Evolutionary conservation across 1,139 yeast genomes (phyloP).

Genomic region (Yamadazyma jaroonii): DNA sequence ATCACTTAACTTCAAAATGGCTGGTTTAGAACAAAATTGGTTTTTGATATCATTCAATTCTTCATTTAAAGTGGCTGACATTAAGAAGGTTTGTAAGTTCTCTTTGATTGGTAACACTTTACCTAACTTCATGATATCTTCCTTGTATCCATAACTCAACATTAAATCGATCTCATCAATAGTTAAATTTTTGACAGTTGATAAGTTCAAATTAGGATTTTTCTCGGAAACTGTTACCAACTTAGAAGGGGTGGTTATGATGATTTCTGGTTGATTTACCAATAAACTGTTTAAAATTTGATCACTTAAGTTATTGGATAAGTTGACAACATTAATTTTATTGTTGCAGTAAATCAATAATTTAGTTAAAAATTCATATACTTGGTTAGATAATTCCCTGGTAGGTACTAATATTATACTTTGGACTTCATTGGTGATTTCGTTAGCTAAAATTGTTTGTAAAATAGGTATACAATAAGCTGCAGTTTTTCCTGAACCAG

Average conservation of each 20-base stretch:
- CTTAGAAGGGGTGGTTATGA: conserved; percentile 87
- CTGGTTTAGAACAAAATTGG: conserved; percentile 83
- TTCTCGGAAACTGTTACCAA: conserved; percentile 60
- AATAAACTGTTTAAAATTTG: conserved; percentile 71
- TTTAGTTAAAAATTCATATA: conserved; percentile 63
- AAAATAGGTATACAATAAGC: conserved; percentile 80
- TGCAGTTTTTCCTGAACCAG: conserved; percentile 90
- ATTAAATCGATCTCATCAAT: conserved; percentile 96
- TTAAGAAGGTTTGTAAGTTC: conserved; percentile 82
- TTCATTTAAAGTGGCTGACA: conserved; percentile 95
- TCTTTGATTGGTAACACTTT: conserved; percentile 66
- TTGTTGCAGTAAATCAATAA: conserved; percentile 71
- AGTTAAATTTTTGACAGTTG: conserved; percentile 64
- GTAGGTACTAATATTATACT: conserved; percentile 80
- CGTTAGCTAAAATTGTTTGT: conserved; percentile 54
- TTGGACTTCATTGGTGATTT: conserved; percentile 29
- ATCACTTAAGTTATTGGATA: conserved; percentile 71
- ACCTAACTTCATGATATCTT: conserved; percentile 70
- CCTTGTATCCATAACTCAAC: conserved; percentile 85
- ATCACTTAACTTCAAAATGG: conserved; percentile 73
- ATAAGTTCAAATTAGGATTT: conserved; percentile 42
- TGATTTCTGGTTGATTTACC: conserved; percentile 71
- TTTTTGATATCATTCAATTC: conserved; percentile 76
- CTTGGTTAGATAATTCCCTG: conserved; percentile 84
- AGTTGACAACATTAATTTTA: conserved; percentile 62